Evolutionary conservation across 176 grass and related monocot species (phyloP), one percentile per base, ranked within the genome.

Genomic region (Musa troglodytarum): DNA sequence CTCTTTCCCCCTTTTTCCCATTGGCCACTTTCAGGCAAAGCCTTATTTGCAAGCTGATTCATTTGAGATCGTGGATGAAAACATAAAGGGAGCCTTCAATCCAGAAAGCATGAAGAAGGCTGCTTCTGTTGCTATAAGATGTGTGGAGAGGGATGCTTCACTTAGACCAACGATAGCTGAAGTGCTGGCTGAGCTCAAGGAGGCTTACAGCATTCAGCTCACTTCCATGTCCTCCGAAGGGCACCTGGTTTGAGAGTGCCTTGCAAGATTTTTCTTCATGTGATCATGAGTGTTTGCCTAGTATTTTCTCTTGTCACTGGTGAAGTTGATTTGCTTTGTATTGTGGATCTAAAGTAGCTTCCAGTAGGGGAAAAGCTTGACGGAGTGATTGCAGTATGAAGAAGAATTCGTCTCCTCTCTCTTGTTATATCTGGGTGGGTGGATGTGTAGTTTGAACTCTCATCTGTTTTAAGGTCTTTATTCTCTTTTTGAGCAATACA

Each of bases 21-120:
- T 65, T 65, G 23, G 19, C 2, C 9, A 11, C 9, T 43, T 74
- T 65, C 68, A 83, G 76, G 81, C 81, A 20, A 83, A 83, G 34
- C 81, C 75, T 11, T 68, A 83, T 72, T 23, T 83, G 75, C 81
- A 83, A 83, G 81, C 81, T 19, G 68, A 76, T 74, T 83, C 75
- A 14, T 79, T 83, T 14, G 75, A 83, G 75, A 78, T 83, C 23
- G 29, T 83, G 23, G 82, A 83, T 74, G 82, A 67, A 74, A 83
- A 22, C 49, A 52, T 83, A 61, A 78, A 55, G 75, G 82, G 16
- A 49, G 54, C 24, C 53, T 83, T 78, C 22, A 78, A 66, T 71
- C 49, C 43, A 3, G 82, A 83, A 70, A 83, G 82, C 82, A 83
- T 83, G 75, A 78, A 16, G 52, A 83, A 71, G 77, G 82, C 75